A percentile compares a stretch with the other conserved stretches of the same genome.
Conservation (phyloP, 768 basidiomycete genomes). For the Agaricus bisporus region DNA sequence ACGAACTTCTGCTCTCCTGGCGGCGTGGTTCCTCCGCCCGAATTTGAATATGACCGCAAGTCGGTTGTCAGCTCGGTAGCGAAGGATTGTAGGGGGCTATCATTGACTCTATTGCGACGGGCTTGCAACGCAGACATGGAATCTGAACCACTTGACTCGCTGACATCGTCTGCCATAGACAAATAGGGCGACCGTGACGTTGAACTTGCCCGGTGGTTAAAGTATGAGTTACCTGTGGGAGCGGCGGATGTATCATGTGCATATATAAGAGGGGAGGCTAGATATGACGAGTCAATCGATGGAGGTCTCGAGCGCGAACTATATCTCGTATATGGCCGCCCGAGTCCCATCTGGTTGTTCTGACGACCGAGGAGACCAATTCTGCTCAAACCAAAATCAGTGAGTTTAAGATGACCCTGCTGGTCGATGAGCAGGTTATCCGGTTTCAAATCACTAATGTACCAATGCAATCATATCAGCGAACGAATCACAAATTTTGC, state of each 20-base stretch:
- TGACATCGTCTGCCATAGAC: slow-evolving; percentile 69
- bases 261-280: slow-evolving; percentile 69
- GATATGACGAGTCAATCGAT: slow-evolving; percentile 72
- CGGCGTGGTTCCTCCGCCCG: slow-evolving; percentile 57
- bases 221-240: slow-evolving; percentile 67
- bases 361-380: slow-evolving; percentile 98
- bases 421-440: slow-evolving; percentile 97
- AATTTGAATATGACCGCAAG: slow-evolving; percentile 69
- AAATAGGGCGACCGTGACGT: slow-evolving; percentile 65
- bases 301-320: slow-evolving; percentile 76
- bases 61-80: slow-evolving; percentile 81
- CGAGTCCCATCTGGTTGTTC: slow-evolving; percentile 63
- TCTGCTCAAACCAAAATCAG: slow-evolving; percentile 94
- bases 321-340: slow-evolving; percentile 43
- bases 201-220: slow-evolving; percentile 59
- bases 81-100: slow-evolving; percentile 84
- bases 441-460: slow-evolving; percentile 88
- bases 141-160: slow-evolving; percentile 86
- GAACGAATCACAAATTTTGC: slow-evolving; percentile 10
- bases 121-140: slow-evolving; percentile 51
- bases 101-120: slow-evolving; percentile 45
- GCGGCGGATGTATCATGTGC: slow-evolving; percentile 29
- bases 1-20: slow-evolving; percentile 91
- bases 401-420: slow-evolving; percentile 94
- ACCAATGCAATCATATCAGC: slow-evolving; percentile 1